Evolutionary conservation across 2,329 filamentous ascomycete genomes (phyloP), one percentile per base, ranked within the genome.

Genomic region (Ceratocystis albifundus): DNA sequence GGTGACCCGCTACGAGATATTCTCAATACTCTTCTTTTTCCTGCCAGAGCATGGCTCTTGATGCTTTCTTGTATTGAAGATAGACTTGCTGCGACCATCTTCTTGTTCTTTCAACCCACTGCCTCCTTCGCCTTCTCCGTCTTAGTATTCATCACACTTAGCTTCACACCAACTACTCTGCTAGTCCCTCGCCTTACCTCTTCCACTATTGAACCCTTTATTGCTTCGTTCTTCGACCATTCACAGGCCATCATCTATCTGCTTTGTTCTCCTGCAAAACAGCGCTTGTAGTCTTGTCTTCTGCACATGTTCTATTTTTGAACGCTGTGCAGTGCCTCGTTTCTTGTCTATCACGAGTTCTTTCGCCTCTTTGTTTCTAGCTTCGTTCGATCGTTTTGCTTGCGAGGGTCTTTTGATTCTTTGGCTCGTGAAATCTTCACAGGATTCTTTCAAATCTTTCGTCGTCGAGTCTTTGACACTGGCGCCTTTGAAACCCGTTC

Each of bases 21-120:
- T 66, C 45, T 4, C 3, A 12, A n/a, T 20, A 22, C 30, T 62
- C 17, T 62, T 66, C 50, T 65, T 44, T 32, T 61, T 63, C 65
- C 32, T 44, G 20, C 48, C 65, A 66, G 50, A 66, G 65, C 65
- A 36, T 45, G 53, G 65, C 65, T 66, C 61, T 66, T 66, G 44
- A 66, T 36, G 28, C 15, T 55, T 64, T 59, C 10, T 41, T 41
- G 36, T 41, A 41, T 12, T 59, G 53, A 28, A 30, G 15, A 59
- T 59, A 30, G 28, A 59, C 53, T 41, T 59, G 28, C 22, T 15
- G 36, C 53, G 36, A 59, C 32, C 53, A 59, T 6, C 12, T 17
- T 20, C 32, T 22, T 48, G 22, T 46, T 22, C 32, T 32, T 30
- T 62, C 17, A 61, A 22, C n/a, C 55, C 12, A 41, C 12, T 32